Base-by-base conservation (phyloP, 2,329 filamentous ascomycete species). In the Fonsecaea nubica region DNA sequence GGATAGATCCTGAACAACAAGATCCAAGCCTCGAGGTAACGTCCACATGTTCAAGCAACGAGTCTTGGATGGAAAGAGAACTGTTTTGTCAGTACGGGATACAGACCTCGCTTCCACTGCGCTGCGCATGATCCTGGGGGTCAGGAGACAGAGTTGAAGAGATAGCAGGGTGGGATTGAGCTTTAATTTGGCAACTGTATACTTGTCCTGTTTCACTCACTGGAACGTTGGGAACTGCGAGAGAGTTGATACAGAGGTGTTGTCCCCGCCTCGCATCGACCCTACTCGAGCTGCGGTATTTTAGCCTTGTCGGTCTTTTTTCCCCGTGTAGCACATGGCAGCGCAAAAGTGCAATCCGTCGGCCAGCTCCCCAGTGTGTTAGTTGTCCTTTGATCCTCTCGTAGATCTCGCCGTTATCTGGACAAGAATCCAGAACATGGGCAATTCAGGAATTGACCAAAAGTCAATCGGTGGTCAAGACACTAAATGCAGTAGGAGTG, bases 381-480 rank as follows among this genome's bases (percentile, higher is more conserved):
- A 25, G 8, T 3, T 50, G 45, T 25, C 21, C 18, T 25, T 0
- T 50, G 18, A 10, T 25, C 9, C 18, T 50, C 45, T 50, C 45
- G 45, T 50, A 21, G 45, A 50, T 50, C 18, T 25, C 18, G 18
- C 45, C 18, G 45, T 18, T 21, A 12, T 50, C 18, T 50, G 40
- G 40, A 42, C 15, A 5, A 18, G 15, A n/a, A 42, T 42, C 15
- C 4, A 42, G 40, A n/a, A n/a, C 40, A n/a, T 42, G 40, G 40
- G 8, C 40, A n/a, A n/a, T 5, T n/a, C 15, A n/a, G 40, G 15
- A n/a, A 42, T 3, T 18, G 40, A 42, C 40, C 40, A 13, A 50
- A 50, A 50, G 45, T 21, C 45, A 50, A 50, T 50, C 45, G 45
- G 45, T 50, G 45, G 45, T 25, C 18, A 2, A 50, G 45, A 21